Percentiles rank a stretch among this genome's conserved stretches.
These are phyloP conservation scores for Eragrostis tef DNA, from an alignment of 202 grass and related monocot species.

Conservation along the genomic window DNA sequence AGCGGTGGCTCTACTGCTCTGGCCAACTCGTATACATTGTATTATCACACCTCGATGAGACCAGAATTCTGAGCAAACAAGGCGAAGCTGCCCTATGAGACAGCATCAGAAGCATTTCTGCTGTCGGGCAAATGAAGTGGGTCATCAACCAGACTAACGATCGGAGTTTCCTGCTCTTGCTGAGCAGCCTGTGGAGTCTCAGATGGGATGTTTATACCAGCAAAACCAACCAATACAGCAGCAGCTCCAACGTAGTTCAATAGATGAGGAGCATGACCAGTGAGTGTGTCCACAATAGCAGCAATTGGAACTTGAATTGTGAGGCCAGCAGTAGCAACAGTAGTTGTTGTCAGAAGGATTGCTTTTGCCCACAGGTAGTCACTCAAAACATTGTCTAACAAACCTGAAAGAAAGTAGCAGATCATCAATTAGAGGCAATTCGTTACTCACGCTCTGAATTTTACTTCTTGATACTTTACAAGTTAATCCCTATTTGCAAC, in stretches of 20 bases:
- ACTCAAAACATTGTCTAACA: slow-evolving; percentile 94
- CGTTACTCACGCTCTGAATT: background rate
- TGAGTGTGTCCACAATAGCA: slow-evolving; percentile 76
- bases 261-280: slow-evolving; percentile 74
- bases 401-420: slow-evolving; percentile 55
- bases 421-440: slow-evolving; percentile 16
- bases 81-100: slow-evolving; percentile 13
- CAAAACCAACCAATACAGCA: slow-evolving; percentile 83
- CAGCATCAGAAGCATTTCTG: slow-evolving; percentile 21
- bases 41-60: background rate
- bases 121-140: slow-evolving; percentile 40
- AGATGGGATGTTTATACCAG: slow-evolving; percentile 77
- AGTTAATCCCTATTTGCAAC: background rate
- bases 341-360: slow-evolving; percentile 88
- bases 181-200: slow-evolving; percentile 44
- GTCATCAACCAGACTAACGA: slow-evolving; percentile 49
- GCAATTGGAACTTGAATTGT: slow-evolving; percentile 96
- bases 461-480: background rate
- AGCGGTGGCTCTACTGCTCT: background rate
- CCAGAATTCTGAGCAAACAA: slow-evolving; percentile 17
- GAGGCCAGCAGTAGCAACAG: slow-evolving; percentile 87
- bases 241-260: slow-evolving; percentile 74
- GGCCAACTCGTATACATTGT: background rate
- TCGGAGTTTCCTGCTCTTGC: slow-evolving; percentile 55
- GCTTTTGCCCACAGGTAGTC: slow-evolving; percentile 96